Base-by-base conservation (phyloP, 2,329 filamentous ascomycete species). In the Fusarium sp. region DNA sequence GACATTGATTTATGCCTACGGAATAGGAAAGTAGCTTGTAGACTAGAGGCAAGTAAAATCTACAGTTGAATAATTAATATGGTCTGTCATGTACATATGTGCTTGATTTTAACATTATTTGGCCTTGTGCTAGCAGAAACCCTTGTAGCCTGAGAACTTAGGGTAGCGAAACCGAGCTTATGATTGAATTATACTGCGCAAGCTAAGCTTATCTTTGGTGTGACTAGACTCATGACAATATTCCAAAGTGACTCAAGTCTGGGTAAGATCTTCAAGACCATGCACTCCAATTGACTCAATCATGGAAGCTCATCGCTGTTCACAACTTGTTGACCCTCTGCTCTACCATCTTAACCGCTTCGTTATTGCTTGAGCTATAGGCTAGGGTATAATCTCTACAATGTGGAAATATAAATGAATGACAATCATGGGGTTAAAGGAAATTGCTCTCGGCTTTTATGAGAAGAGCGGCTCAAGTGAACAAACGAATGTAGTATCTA, bases 1-100 rank as follows among this genome's bases (percentile, higher is more conserved):
- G 60, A 63, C 33, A 56, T 56, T 27, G 33, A 45, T 59, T 48
- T 29, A 55, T 67, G 33, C 27, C 31, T 49, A 39, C 29, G 33
- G 37, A 23, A 37, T 59, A 49, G 49, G 48, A 52, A 42, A 46
- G 25, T 27, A 64, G 58, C 21, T 54, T 71, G 61, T 64, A 73
- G 58, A 71, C 18, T 55, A 57, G 44, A 41, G 38, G n/a, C 29
- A 63, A 39, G 63, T 31, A 41, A 67, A 58, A 49, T 58, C 46
- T 37, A 45, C 41, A 60, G 41, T 49, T 41, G 42, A 42, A 60
- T 65, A 60, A 57, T 66, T 23, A 52, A 35, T 18, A 29, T 49
- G 41, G 16, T 49, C 23, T 29, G 23, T 9, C 31, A 35, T 27
- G 31, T 25, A 39, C 25, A 31, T 45, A 25, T 45, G 12, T 45